These are phyloP conservation scores for Lomentospora prolificans DNA, from an alignment of 2,329 filamentous ascomycete species.

Conservation along the genomic window DNA sequence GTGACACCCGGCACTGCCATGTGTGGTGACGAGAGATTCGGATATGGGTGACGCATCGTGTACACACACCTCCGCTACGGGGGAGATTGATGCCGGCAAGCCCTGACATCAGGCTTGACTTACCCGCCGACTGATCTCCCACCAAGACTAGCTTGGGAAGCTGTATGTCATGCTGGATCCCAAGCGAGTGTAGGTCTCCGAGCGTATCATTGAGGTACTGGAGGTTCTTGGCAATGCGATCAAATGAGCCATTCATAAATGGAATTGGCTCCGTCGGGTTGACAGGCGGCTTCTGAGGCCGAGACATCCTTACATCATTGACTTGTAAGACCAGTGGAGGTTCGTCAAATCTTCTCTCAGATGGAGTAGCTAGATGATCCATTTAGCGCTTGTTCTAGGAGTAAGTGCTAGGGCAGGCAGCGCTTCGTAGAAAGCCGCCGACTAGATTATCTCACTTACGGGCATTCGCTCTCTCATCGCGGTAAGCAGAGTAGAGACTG, in stretches of 20 bases:
- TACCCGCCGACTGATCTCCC: conserved; percentile 78
- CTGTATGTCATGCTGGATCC: conserved; percentile 59
- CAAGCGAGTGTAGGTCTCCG: conserved; percentile 59
- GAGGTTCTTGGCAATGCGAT: conserved; percentile 50
- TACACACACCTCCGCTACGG: conserved; percentile 63
- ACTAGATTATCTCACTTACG: conserved; percentile 4
- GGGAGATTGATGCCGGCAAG: conserved; percentile 64
- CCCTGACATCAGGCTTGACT: conserved; percentile 59
- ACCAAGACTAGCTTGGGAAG: conserved; percentile 75
- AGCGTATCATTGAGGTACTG: conserved; percentile 58
- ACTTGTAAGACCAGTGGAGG: conserved; percentile 6
- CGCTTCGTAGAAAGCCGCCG: neutral
- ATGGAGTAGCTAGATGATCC: conserved; percentile 8
- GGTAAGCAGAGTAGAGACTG: neutral
- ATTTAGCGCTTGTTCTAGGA: neutral
- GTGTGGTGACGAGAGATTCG: conserved; percentile 48
- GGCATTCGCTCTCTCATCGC: neutral
- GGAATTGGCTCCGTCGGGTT: conserved; percentile 22
- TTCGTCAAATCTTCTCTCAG: conserved; percentile 2
- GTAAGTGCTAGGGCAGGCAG: neutral
- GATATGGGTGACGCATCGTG: conserved; percentile 72
- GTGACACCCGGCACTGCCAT: conserved; percentile 60
- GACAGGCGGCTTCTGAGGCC: conserved; percentile 15
- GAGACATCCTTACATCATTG: conserved; percentile 13
- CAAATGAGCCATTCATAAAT: conserved; percentile 33